These are phyloP conservation scores for Yarrowia keelungensis DNA, from an alignment of 805 yeast genomes.

Conservation along the genomic window DNA sequence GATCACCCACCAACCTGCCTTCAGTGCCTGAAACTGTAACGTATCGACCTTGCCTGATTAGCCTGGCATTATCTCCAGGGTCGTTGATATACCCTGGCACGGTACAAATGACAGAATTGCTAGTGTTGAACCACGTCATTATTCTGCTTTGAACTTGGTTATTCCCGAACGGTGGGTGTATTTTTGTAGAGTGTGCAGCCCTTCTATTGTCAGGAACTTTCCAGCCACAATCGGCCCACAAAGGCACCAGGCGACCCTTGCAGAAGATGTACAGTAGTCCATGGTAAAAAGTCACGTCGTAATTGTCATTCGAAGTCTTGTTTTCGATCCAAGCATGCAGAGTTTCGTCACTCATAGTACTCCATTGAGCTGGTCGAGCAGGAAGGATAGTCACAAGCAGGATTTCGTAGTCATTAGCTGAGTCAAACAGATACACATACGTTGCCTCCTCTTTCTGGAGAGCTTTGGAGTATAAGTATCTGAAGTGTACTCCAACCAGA, in stretches of 20 bases:
- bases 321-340: too few species aligned
- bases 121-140: not conserved
- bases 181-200: too few species aligned
- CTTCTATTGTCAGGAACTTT: not conserved
- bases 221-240: not conserved
- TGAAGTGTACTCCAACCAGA: not conserved
- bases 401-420: not conserved
- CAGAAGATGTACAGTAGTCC: not conserved
- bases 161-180: too few species aligned
- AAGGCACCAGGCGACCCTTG: not conserved
- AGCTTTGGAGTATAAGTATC: not conserved
- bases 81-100: not conserved
- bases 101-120: not conserved
- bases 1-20: not conserved
- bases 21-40: not conserved
- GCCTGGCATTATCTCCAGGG: not conserved
- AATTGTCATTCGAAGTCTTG: not conserved
- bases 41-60: not conserved
- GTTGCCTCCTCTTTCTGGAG: not conserved
- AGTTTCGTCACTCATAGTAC: not conserved
- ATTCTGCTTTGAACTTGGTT: too few species aligned
- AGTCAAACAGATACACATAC: not conserved
- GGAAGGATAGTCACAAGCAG: not conserved
- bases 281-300: not conserved
- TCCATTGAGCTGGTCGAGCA: not conserved